Evolutionary conservation across 176 grass and related monocot genomes (phyloP).

Genomic region (sorghum (Sorghum bicolor)): Sorghum_bicolor_NCBIv3 NC_012871.2:75190001-75190500

Average conservation of each 20-base stretch:
- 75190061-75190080: not conserved
- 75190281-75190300: not conserved
- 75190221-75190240: no score
- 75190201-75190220: no score
- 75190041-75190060: constrained; percentile 11
- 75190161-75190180: no score
- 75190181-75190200: no score
- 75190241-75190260: not conserved
- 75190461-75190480: not conserved
- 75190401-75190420: not conserved
- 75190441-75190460: not conserved
- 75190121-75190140: not conserved
- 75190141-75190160: not conserved
- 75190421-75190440: not conserved
- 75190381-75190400: not conserved
- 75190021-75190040: not conserved
- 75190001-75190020: not conserved
- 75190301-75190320: not conserved
- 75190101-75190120: not conserved
- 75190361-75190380: not conserved
- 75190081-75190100: not conserved
- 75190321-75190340: not conserved
- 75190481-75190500: not conserved
- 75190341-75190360: not conserved
- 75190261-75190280: not conserved